These are phyloP conservation scores for Saccharum officinarum DNA, from an alignment of 176 grass and related monocot species.

Conservation along the genomic window DNA sequence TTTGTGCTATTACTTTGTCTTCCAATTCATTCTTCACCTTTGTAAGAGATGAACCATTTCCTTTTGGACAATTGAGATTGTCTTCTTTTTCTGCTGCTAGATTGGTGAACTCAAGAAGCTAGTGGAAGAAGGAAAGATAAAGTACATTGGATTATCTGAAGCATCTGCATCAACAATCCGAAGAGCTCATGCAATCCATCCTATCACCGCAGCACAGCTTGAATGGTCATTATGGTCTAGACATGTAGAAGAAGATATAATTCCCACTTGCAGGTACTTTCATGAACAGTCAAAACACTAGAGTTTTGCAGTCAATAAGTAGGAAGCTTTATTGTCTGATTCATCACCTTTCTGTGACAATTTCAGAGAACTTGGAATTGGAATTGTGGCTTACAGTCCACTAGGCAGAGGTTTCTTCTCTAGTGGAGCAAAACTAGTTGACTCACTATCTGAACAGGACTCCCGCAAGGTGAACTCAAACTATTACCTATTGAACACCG, in stretches of 20 bases:
- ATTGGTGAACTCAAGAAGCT: constrained; percentile 67
- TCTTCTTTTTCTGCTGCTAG: constrained; percentile 1
- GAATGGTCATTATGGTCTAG: constrained; percentile 70
- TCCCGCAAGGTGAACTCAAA: constrained; percentile 38
- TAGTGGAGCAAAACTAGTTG: constrained; percentile 39
- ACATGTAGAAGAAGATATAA: constrained; percentile 55
- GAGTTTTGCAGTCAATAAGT: not conserved
- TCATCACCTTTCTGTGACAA: not conserved
- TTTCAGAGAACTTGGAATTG: constrained; percentile 58
- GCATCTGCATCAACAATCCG: constrained; percentile 63
- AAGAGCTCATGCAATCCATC: constrained; percentile 63
- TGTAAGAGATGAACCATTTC: too few relatives aligned
- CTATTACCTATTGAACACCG: not conserved
- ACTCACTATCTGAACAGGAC: constrained; percentile 41
- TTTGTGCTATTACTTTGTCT: too few relatives aligned
- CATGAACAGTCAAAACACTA: not conserved
- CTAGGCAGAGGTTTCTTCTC: not conserved
- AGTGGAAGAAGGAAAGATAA: constrained; percentile 68
- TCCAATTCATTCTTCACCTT: too few relatives aligned
- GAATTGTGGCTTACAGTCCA: constrained; percentile 37
- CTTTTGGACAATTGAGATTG: not conserved
- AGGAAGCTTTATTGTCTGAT: not conserved
- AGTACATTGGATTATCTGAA: constrained; percentile 62
- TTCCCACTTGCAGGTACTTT: constrained; percentile 59
- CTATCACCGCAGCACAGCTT: constrained; percentile 56